Conservation (phyloP, 2,329 filamentous ascomycete species). For the Hypomyces rosellus region DNA sequence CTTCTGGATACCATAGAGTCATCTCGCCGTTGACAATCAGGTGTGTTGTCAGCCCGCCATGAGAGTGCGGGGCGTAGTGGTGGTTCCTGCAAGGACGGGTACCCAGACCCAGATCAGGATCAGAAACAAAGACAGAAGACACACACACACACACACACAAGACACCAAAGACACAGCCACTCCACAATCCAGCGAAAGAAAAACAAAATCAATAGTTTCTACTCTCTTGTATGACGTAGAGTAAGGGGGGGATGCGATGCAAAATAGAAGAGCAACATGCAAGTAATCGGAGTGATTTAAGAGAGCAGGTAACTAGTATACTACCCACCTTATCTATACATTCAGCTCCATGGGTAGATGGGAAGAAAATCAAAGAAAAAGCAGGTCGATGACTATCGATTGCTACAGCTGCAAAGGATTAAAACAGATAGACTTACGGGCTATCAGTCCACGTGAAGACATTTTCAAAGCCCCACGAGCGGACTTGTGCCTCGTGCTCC, state of each 20-base stretch:
- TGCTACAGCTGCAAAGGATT: too few species aligned
- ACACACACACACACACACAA: background rate
- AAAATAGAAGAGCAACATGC: background rate
- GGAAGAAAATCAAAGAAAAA: too few species aligned
- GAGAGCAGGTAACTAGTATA: too few species aligned
- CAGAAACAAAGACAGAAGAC: too few species aligned
- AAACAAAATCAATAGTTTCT: background rate
- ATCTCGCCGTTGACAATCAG: constrained; percentile 59
- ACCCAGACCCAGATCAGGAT: too few species aligned
- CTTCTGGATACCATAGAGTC: constrained; percentile 61
- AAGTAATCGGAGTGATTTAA: too few species aligned
- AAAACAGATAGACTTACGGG: constrained; percentile 45
- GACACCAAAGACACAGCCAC: constrained; percentile 7
- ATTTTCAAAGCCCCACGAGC: constrained; percentile 61
- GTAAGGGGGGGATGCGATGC: background rate
- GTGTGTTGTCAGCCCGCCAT: constrained; percentile 60
- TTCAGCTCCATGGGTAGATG: too few species aligned
- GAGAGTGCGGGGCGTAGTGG: constrained; percentile 62
- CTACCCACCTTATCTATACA: too few species aligned
- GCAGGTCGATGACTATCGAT: too few species aligned
- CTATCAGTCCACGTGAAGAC: constrained; percentile 69
- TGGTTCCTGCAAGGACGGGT: constrained; percentile 45
- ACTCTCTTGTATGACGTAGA: background rate
- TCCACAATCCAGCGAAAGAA: background rate
- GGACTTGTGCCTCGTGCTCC: constrained; percentile 51